phyloP scores from a whole-genome alignment of 2,329 filamentous ascomycete species.

The Alternaria consortialis region DNA sequence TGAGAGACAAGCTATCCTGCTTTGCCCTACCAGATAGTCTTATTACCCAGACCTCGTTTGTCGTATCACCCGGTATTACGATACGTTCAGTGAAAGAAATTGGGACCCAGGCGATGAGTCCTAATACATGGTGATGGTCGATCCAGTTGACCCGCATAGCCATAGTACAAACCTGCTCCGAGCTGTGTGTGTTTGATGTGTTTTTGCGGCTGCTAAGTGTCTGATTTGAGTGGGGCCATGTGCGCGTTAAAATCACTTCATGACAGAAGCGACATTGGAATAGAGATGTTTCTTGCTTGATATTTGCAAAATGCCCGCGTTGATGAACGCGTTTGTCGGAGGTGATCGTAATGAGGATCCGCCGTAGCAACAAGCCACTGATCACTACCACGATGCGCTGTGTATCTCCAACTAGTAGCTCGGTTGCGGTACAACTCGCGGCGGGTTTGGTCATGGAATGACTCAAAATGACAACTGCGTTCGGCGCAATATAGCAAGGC shows the following conservation, averaged over 20 bases:
- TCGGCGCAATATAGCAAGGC: constrained; percentile 4
- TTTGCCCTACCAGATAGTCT: not conserved
- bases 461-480: not conserved
- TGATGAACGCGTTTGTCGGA: not conserved
- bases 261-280: not conserved
- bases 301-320: not conserved
- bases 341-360: not conserved
- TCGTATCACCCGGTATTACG: not conserved
- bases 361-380: not conserved
- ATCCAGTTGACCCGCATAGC: not conserved
- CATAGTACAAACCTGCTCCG: not conserved
- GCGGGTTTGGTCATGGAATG: not conserved
- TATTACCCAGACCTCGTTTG: not conserved
- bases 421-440: not conserved
- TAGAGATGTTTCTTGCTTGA: not conserved
- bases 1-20: not conserved
- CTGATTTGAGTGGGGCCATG: not conserved
- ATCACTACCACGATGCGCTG: not conserved
- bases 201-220: not conserved
- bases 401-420: not conserved
- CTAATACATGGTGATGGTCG: not conserved
- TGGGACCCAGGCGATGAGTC: not conserved
- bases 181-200: not conserved
- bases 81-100: not conserved
- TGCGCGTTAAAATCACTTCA: not conserved